These are phyloP conservation scores for Clarireedia paspali DNA, from an alignment of 2,329 filamentous ascomycete genomes.

Conservation along the genomic window DNA sequence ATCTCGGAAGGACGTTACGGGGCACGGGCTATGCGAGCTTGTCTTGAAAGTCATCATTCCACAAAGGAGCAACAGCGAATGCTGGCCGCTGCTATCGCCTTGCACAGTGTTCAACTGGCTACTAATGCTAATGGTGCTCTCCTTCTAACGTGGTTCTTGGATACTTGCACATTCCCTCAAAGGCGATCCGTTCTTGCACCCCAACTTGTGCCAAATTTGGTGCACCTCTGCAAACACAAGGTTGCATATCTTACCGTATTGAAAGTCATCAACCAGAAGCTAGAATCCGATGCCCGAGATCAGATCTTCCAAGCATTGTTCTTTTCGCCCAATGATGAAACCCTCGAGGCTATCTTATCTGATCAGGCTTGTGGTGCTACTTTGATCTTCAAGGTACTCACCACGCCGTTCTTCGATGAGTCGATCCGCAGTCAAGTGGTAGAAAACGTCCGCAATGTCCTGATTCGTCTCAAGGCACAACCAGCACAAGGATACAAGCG, in stretches of 20 bases:
- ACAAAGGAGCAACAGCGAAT: constrained; percentile 94
- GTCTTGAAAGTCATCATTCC: constrained; percentile 89
- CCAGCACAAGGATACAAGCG: constrained; percentile 96
- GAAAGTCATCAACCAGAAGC: constrained; percentile 97
- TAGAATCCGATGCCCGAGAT: constrained; percentile 86
- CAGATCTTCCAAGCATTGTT: constrained; percentile 85
- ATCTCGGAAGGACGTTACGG: constrained; percentile 89
- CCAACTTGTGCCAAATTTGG: constrained; percentile 82
- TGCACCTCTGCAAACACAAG: constrained; percentile 96
- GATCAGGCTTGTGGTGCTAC: constrained; percentile 91
- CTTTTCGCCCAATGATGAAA: constrained; percentile 80
- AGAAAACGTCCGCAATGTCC: constrained; percentile 83
- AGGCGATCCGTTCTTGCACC: constrained; percentile 88
- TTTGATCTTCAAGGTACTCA: constrained; percentile 96
- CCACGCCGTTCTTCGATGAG: constrained; percentile 95
- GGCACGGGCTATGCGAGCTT: constrained; percentile 91
- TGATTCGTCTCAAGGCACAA: constrained; percentile 85
- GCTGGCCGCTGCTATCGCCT: constrained; percentile 88
- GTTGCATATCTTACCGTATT: constrained; percentile 94
- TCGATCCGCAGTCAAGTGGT: constrained; percentile 79
- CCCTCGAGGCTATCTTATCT: constrained; percentile 80
- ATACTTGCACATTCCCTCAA: constrained; percentile 92
- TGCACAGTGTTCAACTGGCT: constrained; percentile 92
- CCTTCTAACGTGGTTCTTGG: constrained; percentile 92
- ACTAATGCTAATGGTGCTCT: constrained; percentile 94